Percentiles rank a stretch among this genome's conserved stretches.
Conservation (phyloP, 2,329 filamentous ascomycete species). For the Hypoxylon sp. region DNA sequence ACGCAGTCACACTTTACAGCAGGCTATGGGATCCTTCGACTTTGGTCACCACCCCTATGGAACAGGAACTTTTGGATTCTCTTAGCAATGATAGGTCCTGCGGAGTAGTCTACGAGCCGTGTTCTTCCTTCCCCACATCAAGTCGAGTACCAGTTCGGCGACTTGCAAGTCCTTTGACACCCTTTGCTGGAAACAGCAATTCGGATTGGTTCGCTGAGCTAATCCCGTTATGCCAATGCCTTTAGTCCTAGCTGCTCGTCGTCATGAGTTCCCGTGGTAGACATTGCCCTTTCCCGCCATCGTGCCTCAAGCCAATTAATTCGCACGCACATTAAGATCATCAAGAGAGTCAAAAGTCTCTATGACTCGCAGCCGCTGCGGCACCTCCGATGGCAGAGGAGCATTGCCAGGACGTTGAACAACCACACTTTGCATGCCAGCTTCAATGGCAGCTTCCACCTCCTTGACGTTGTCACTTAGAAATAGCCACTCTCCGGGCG, state of each 20-base stretch:
- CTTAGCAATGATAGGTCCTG: constrained; percentile 21
- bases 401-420: constrained; percentile 80
- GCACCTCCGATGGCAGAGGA: constrained; percentile 67
- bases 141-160: constrained; percentile 33
- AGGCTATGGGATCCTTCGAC: constrained; percentile 9
- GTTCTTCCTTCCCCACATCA: constrained; percentile 29
- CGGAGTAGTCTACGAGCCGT: constrained; percentile 28
- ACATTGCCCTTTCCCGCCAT: constrained; percentile 9
- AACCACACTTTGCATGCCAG: constrained; percentile 74
- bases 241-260: constrained; percentile 25
- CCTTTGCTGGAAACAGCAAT: constrained; percentile 22
- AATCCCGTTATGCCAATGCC: constrained; percentile 27
- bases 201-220: constrained; percentile 37
- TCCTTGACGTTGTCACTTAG: constrained; percentile 84
- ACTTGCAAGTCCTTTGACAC: constrained; percentile 35
- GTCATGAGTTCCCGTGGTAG: constrained; percentile 7
- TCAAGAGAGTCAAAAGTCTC: constrained; percentile 52
- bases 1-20: constrained; percentile 16
- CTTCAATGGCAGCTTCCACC: constrained; percentile 72
- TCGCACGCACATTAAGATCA: constrained; percentile 36
- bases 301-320: constrained; percentile 35
- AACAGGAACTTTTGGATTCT: constrained; percentile 24
- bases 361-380: constrained; percentile 52
- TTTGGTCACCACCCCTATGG: constrained; percentile 9
- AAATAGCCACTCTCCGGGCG: constrained; percentile 76